Percentiles rank a stretch among this genome's conserved stretches.
Evolutionary conservation across 1,284 basidiomycete genomes (phyloP).

Genomic region (Cutaneotrichosporon daszewskae): DNA sequence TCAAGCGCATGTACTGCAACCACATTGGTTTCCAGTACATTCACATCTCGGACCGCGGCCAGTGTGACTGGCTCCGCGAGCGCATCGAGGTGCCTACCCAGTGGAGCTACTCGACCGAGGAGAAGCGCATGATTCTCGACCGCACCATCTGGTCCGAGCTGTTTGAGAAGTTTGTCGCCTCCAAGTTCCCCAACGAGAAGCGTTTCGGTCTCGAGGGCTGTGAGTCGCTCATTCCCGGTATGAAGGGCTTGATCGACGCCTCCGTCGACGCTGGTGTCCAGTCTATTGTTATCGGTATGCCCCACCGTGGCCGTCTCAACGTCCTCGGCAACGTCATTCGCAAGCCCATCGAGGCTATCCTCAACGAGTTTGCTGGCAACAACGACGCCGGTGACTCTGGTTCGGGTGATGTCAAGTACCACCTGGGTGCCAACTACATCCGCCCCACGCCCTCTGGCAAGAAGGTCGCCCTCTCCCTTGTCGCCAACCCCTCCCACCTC

Average conservation of each 20-base stretch:
- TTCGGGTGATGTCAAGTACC: conserved; percentile 98
- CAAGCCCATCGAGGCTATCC: conserved; percentile 95
- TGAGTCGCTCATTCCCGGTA: conserved; percentile 94
- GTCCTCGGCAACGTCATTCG: conserved; percentile 97
- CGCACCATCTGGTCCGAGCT: conserved; percentile 99
- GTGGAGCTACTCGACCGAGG: conserved; percentile 97
- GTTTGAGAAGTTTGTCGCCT: conserved; percentile 97
- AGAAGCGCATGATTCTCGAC: conserved; percentile 98
- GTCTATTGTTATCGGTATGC: conserved; percentile 97
- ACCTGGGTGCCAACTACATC: conserved; percentile 98
- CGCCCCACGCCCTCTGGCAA: conserved; percentile 96
- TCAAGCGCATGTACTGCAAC: conserved; percentile 90
- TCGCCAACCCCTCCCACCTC: conserved; percentile 93
- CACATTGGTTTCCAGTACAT: conserved; percentile 95
- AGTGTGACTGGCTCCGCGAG: conserved; percentile 99
- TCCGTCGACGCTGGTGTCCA: conserved; percentile 95
- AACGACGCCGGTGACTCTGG: conserved; percentile 69
- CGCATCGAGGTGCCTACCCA: conserved; percentile 93
- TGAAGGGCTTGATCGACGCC: conserved; percentile 98
- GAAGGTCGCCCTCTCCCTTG: conserved; percentile 93
- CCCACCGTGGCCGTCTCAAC: conserved; percentile 96
- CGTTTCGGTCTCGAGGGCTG: conserved; percentile 98
- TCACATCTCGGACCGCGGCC: conserved; percentile 96
- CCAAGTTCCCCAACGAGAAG: conserved; percentile 99
- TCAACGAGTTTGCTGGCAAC: conserved; percentile 81